Conservation (phyloP, 768 basidiomycete genomes). For the Russula dissimulans region DNA sequence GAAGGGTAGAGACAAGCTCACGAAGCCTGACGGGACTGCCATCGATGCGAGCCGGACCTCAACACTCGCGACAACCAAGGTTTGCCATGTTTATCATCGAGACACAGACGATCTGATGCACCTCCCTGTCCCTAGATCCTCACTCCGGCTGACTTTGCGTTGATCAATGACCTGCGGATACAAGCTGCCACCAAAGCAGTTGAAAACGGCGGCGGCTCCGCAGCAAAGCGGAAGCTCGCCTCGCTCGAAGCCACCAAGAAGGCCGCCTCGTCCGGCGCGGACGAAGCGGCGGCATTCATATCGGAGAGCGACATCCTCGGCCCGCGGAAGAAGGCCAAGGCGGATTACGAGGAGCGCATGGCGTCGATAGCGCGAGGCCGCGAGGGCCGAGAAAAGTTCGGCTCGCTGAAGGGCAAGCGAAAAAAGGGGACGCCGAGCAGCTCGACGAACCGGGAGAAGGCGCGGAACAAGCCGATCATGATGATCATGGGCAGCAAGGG, state of each 20-base stretch:
- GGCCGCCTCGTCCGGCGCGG: conserved; percentile 33
- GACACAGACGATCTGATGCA: background rate
- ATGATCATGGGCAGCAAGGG: conserved; percentile 75
- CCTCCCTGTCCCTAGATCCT: conserved; percentile 56
- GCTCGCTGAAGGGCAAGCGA: conserved; percentile 85
- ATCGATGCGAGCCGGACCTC: conserved; percentile 39
- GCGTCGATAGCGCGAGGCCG: conserved; percentile 87
- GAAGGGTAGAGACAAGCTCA: conserved; percentile 17
- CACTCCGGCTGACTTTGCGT: conserved; percentile 91
- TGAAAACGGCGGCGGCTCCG: conserved; percentile 58
- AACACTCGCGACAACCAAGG: conserved; percentile 75
- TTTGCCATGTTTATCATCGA: conserved; percentile 22
- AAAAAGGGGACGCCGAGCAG: conserved; percentile 75
- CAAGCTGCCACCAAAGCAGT: conserved; percentile 67
- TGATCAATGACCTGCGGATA: conserved; percentile 81
- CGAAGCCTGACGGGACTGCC: conserved; percentile 19
- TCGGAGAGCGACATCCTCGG: conserved; percentile 91
- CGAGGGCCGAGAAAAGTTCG: conserved; percentile 91
- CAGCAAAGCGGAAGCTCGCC: conserved; percentile 84
- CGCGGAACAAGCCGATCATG: conserved; percentile 91
- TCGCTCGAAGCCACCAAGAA: conserved; percentile 67
- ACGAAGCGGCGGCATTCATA: conserved; percentile 49
- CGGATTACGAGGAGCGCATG: conserved; percentile 88
- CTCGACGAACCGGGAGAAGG: conserved; percentile 88
- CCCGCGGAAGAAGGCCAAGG: conserved; percentile 86